Conservation (phyloP, 805 yeast species). For the Kazachstania martiniae region DNA sequence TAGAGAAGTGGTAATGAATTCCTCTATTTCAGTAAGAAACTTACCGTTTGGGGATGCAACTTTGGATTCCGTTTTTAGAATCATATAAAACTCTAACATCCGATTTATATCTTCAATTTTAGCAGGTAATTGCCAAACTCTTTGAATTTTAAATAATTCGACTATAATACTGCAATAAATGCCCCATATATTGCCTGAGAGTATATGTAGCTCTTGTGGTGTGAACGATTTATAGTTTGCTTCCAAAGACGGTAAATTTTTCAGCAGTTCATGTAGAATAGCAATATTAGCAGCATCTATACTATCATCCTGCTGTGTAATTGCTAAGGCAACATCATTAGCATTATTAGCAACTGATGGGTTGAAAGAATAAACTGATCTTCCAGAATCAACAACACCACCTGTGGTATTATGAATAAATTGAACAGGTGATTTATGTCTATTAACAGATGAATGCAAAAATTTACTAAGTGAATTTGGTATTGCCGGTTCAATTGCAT, state of each 20-base stretch:
- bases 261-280: conserved; percentile 24
- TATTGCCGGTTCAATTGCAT: conserved; percentile 14
- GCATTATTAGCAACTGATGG: conserved; percentile 11
- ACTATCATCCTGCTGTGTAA: conserved; percentile 11
- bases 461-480: conserved; percentile 24
- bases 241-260: conserved; percentile 23
- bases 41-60: conserved; percentile 16
- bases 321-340: conserved; percentile 11
- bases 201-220: conserved; percentile 20
- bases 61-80: conserved; percentile 19
- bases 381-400: conserved; percentile 19
- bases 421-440: conserved; percentile 24
- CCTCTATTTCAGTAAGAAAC: conserved; percentile 21
- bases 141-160: conserved; percentile 21
- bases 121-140: conserved; percentile 25
- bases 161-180: conserved; percentile 20
- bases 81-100: conserved; percentile 19
- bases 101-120: conserved; percentile 23
- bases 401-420: conserved; percentile 20
- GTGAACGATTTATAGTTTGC: conserved; percentile 23
- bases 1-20: conserved; percentile 28
- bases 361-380: conserved; percentile 20
- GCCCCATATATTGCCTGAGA: conserved; percentile 26
- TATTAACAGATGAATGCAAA: conserved; percentile 23
- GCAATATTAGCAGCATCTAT: conserved; percentile 8